phyloP scores from a whole-genome alignment of 257 asterid genomes.

The Nicotiana benthamiana region DNA sequence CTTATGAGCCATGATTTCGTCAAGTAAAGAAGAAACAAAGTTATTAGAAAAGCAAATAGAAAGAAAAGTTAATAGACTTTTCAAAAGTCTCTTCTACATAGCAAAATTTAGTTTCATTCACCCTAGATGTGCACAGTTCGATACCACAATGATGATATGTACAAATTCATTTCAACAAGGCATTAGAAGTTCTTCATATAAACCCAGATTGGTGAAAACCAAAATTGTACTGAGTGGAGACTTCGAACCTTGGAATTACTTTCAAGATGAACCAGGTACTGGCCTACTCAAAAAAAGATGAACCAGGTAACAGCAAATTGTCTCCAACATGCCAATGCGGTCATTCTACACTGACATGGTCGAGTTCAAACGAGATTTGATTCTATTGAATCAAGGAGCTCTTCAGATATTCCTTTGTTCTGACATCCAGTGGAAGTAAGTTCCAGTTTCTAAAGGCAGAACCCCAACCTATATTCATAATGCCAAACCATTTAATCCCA shows the following conservation, averaged over 20 bases:
- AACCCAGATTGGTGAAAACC: neutral
- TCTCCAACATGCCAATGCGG: constrained; percentile 2
- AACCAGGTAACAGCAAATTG: neutral
- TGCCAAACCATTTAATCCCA: neutral
- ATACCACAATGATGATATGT: neutral
- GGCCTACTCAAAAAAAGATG: neutral
- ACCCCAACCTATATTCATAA: neutral
- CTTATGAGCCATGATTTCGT: neutral
- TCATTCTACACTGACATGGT: neutral
- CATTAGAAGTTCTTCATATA: neutral
- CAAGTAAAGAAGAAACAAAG: neutral
- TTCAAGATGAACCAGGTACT: neutral
- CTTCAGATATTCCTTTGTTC: neutral
- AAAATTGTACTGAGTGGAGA: neutral
- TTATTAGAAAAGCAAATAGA: neutral
- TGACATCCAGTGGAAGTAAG: constrained; percentile 1
- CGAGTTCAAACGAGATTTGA: neutral
- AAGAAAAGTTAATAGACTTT: neutral
- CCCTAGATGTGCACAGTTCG: neutral
- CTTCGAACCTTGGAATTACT: constrained; percentile 1
- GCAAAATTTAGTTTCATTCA: neutral
- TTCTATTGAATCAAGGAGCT: neutral
- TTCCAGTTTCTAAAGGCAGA: neutral
- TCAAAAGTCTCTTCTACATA: neutral
- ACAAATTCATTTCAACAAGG: neutral